phyloP scores from a whole-genome alignment of 352 stramenopile species.

The Aphanomyces astaci region DNA sequence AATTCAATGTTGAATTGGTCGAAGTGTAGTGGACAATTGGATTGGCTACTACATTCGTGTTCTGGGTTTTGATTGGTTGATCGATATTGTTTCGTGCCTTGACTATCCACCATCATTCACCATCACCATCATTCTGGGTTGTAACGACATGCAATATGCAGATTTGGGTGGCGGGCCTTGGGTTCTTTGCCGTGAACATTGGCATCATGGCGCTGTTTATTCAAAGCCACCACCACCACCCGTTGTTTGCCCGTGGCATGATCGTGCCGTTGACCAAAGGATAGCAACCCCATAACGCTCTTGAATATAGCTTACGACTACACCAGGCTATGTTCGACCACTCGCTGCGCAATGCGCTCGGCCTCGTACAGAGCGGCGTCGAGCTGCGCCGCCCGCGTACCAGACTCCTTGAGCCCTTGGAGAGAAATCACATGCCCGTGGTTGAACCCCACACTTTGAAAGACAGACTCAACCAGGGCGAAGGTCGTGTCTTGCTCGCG shows the following conservation, averaged over 20 bases:
- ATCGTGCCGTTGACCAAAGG: background rate
- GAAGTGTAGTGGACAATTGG: too few relatives aligned
- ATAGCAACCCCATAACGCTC: too few relatives aligned
- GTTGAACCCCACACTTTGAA: slow-evolving; percentile 1
- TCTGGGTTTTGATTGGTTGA: too few relatives aligned
- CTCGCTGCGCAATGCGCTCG: background rate
- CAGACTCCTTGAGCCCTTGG: background rate
- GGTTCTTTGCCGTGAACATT: slow-evolving; percentile 87
- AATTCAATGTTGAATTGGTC: too few relatives aligned
- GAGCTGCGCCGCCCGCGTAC: background rate
- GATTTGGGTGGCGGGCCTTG: slow-evolving; percentile 79
- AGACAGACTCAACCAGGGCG: slow-evolving; percentile 1
- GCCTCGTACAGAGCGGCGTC: slow-evolving; percentile 1
- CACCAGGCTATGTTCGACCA: background rate
- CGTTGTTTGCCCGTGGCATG: slow-evolving; percentile 37
- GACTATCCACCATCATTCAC: background rate
- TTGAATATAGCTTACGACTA: too few relatives aligned
- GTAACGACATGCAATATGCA: background rate
- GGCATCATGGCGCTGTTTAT: slow-evolving; percentile 69
- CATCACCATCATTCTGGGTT: background rate
- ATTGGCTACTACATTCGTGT: too few relatives aligned
- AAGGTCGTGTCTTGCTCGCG: slow-evolving; percentile 37
- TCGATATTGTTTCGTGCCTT: background rate
- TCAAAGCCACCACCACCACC: slow-evolving; percentile 45
- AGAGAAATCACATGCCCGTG: slow-evolving; percentile 3